A percentile compares a stretch with the other conserved stretches of the same genome.
Conservation (phyloP, 2,329 filamentous ascomycete species). For the Aspergillus pseudonomiae region DNA sequence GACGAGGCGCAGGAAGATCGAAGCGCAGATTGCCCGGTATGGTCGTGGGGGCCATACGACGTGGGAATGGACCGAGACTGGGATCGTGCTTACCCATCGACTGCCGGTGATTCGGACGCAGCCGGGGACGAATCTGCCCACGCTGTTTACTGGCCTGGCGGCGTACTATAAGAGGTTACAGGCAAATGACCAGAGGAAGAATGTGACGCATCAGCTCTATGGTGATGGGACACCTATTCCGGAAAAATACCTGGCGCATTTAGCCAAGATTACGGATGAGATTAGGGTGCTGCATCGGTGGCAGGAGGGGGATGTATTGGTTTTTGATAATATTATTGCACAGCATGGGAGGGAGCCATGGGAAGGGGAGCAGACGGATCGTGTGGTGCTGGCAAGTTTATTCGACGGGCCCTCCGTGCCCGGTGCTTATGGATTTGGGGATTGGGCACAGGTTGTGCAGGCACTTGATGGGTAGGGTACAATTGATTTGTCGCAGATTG, state of each 20-base stretch:
- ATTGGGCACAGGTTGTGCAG: conserved; percentile 53
- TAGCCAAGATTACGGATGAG: conserved; percentile 52
- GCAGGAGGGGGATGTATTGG: conserved; percentile 52
- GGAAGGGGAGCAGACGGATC: conserved; percentile 51
- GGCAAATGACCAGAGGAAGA: conserved; percentile 30
- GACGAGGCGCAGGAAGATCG: conserved; percentile 48
- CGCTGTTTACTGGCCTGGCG: conserved; percentile 51
- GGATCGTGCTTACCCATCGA: conserved; percentile 47
- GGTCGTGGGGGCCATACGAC: conserved; percentile 50
- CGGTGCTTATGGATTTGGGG: conserved; percentile 46
- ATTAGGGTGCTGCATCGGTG: conserved; percentile 54
- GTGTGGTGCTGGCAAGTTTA: conserved; percentile 52
- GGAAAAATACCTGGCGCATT: conserved; percentile 46
- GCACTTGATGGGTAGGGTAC: conserved; percentile 35
- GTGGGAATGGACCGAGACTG: conserved; percentile 53
- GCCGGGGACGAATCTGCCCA: conserved; percentile 49
- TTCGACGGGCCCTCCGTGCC: conserved; percentile 52
- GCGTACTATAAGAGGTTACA: conserved; percentile 47
- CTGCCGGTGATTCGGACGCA: conserved; percentile 54
- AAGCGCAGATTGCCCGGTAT: conserved; percentile 53
- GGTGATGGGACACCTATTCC: conserved; percentile 54
- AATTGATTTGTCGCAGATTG: neutral
- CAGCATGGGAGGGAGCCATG: conserved; percentile 55
- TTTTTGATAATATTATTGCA: conserved; percentile 54
- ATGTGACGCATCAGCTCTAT: conserved; percentile 45